A percentile compares a stretch with the other conserved stretches of the same genome.
These are phyloP conservation scores for Immersiporthe knoxdaviesiana DNA, from an alignment of 2,329 filamentous ascomycete genomes.

Conservation along the genomic window DNA sequence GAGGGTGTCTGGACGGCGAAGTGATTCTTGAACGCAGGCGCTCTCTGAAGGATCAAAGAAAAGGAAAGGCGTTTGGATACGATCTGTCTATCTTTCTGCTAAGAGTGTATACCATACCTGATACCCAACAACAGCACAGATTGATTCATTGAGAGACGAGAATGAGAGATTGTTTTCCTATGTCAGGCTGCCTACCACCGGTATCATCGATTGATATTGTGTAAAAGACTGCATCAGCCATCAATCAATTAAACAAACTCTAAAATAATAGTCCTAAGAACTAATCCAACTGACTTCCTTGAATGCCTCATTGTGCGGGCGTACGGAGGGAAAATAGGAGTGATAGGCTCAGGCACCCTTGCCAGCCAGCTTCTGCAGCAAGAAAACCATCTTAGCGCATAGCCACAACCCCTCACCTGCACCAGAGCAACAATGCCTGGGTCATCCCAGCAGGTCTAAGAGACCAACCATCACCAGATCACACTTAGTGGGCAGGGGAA, in stretches of 20 bases:
- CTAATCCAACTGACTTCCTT: background rate
- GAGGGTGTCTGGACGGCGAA: slow-evolving; percentile 18
- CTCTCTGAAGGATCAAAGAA: no score
- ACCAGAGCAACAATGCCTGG: background rate
- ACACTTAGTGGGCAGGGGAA: background rate
- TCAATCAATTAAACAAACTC: no score
- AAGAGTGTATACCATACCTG: background rate
- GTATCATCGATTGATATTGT: no score
- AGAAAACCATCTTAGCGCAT: background rate
- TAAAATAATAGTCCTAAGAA: no score
- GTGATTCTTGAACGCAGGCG: background rate
- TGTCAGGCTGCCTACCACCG: background rate
- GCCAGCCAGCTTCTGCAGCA: slow-evolving; percentile 2
- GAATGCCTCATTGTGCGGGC: background rate
- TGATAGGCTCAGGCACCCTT: slow-evolving; percentile 5
- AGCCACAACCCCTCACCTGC: background rate
- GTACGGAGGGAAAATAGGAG: background rate
- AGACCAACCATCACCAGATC: background rate
- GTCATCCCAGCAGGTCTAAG: background rate
- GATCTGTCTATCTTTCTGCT: background rate
- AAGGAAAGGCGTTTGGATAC: background rate
- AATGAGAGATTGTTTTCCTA: background rate
- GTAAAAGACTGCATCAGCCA: no score
- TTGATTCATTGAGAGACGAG: background rate
- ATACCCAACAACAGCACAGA: slow-evolving; percentile 10